These are phyloP conservation scores for Amanita pallidorosea DNA, from an alignment of 768 basidiomycete genomes.

Conservation along the genomic window DNA sequence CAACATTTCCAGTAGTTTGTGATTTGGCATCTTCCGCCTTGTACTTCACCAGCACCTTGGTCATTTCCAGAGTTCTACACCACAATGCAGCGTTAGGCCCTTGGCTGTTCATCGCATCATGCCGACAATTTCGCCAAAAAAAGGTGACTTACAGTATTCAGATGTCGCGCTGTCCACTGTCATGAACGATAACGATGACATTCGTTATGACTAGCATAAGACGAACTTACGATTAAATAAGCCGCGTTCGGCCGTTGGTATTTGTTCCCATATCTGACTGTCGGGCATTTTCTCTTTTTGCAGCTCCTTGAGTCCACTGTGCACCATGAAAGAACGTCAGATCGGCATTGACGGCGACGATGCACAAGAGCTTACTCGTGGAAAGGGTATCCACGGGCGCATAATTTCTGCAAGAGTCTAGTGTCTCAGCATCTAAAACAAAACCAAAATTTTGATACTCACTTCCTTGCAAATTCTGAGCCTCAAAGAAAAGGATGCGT, in stretches of 20 bases:
- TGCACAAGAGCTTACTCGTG: not conserved
- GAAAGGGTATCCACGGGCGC: not conserved
- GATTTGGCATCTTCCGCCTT: not conserved
- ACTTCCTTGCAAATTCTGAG: constrained; percentile 1
- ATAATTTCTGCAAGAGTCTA: not conserved
- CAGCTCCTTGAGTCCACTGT: not conserved
- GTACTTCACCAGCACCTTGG: not conserved
- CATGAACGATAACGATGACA: not conserved
- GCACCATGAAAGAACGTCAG: not conserved
- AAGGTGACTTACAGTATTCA: not conserved
- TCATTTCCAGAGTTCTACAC: not conserved
- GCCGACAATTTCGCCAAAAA: not conserved
- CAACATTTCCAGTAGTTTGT: not conserved
- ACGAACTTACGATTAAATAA: not conserved
- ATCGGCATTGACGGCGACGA: not conserved
- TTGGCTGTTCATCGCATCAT: not conserved
- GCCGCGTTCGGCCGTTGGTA: not conserved
- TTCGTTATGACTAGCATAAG: not conserved
- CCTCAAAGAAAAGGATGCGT: constrained; percentile 1
- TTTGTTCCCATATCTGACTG: not conserved
- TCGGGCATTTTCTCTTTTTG: not conserved
- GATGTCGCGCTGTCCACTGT: not conserved
- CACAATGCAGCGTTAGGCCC: not conserved
- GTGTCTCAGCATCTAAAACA: not conserved
- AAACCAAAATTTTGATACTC: not conserved